Conservation (phyloP, 805 yeast species). For the Soucietia sequanensis region DNA sequence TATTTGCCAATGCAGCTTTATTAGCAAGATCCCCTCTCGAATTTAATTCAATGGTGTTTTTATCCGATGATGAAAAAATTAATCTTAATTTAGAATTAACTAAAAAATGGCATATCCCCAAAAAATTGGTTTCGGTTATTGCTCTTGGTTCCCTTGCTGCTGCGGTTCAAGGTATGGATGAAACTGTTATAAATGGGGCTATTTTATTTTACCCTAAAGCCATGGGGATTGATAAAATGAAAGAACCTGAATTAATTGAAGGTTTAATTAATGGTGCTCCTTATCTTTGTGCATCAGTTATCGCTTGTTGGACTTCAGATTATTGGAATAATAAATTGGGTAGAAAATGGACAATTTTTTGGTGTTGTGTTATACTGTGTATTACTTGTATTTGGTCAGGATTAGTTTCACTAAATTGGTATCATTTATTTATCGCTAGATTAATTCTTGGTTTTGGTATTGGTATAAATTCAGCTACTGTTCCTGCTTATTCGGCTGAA, state of each 20-base stretch:
- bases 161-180: constrained; percentile 66
- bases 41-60: constrained; percentile 50
- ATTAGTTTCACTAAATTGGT: constrained; percentile 48
- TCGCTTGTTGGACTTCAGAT: constrained; percentile 55
- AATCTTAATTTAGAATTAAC: constrained; percentile 44
- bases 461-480: constrained; percentile 59
- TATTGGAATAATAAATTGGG: constrained; percentile 47
- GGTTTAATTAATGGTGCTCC: constrained; percentile 61
- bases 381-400: constrained; percentile 62
- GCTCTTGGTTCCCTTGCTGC: constrained; percentile 56
- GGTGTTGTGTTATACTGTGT: constrained; percentile 54
- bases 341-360: constrained; percentile 53
- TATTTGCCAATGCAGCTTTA: constrained; percentile 54
- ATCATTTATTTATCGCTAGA: constrained; percentile 52
- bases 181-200: constrained; percentile 61
- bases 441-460: constrained; percentile 54
- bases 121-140: constrained; percentile 45
- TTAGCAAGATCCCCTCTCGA: constrained; percentile 48
- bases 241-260: constrained; percentile 46
- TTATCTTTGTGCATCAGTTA: constrained; percentile 50
- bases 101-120: constrained; percentile 36
- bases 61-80: constrained; percentile 33
- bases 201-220: constrained; percentile 50
- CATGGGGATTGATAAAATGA: constrained; percentile 43
- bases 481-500: constrained; percentile 58